A percentile compares a stretch with the other conserved stretches of the same genome.
phyloP scores from a whole-genome alignment of 2,329 filamentous ascomycete genomes.

The Fusarium torreyae region DNA sequence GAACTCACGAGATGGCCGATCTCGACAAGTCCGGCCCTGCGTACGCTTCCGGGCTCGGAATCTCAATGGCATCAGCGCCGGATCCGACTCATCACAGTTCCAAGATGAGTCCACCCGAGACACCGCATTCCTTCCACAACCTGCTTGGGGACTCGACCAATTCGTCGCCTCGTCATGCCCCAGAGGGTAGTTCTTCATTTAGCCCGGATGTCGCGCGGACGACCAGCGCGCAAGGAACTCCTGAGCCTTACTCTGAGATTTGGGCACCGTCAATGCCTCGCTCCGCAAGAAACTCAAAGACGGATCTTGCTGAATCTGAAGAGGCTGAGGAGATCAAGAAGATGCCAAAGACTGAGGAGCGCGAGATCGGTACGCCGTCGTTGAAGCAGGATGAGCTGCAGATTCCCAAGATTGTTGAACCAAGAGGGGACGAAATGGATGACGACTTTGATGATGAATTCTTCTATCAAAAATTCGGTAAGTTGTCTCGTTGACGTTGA shows the following conservation, averaged over 20 bases:
- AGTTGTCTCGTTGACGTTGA: slow-evolving; percentile 6
- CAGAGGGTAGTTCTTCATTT: slow-evolving; percentile 14
- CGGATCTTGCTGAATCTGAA: neutral
- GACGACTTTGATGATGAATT: slow-evolving; percentile 51
- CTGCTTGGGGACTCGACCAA: slow-evolving; percentile 28
- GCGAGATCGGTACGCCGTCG: slow-evolving; percentile 8
- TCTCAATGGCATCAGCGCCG: slow-evolving; percentile 31
- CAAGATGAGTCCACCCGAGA: slow-evolving; percentile 41
- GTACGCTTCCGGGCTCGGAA: slow-evolving; percentile 38
- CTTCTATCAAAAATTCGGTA: slow-evolving; percentile 54
- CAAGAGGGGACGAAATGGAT: slow-evolving; percentile 33
- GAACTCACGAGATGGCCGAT: slow-evolving; percentile 41
- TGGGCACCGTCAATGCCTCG: slow-evolving; percentile 46
- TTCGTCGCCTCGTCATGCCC: slow-evolving; percentile 15
- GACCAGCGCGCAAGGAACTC: slow-evolving; percentile 15
- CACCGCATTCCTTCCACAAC: slow-evolving; percentile 43
- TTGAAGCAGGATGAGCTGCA: slow-evolving; percentile 5
- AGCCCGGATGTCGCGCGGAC: slow-evolving; percentile 24
- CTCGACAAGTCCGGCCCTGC: slow-evolving; percentile 25
- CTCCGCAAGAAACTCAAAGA: slow-evolving; percentile 12
- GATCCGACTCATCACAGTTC: slow-evolving; percentile 22
- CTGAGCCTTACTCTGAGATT: slow-evolving; percentile 41
- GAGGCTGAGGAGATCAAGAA: slow-evolving; percentile 12
- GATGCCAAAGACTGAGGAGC: slow-evolving; percentile 14
- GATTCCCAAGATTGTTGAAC: slow-evolving; percentile 29